Evolutionary conservation across 805 yeast genomes (phyloP).

Genomic region (Zygosaccharomyces bisporus): DNA sequence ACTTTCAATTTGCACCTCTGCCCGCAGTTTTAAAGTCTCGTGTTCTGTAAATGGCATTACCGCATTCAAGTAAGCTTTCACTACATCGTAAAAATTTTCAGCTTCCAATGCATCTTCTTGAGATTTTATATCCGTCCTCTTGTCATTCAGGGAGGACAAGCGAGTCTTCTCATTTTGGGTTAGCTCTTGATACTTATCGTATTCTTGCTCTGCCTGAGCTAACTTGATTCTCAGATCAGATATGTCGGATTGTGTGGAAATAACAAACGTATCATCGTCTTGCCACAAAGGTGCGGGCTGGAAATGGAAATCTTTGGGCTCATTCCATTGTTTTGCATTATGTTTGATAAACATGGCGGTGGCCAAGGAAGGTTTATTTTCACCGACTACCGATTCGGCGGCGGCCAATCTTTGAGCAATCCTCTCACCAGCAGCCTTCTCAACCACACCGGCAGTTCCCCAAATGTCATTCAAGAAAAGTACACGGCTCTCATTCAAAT

Average conservation of each 20-base stretch:
- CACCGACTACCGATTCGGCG: slow-evolving; percentile 54
- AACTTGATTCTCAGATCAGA: slow-evolving; percentile 52
- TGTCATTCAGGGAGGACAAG: slow-evolving; percentile 31
- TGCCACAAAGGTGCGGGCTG: slow-evolving; percentile 95
- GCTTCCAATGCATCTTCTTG: slow-evolving; percentile 45
- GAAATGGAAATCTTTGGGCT: slow-evolving; percentile 80
- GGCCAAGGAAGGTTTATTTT: slow-evolving; percentile 71
- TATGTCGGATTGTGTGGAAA: slow-evolving; percentile 54
- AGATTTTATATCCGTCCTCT: slow-evolving; percentile 39
- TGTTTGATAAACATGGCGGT: slow-evolving; percentile 91
- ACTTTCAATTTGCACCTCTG: slow-evolving; percentile 87
- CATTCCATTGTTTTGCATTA: slow-evolving; percentile 71
- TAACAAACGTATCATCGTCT: slow-evolving; percentile 77
- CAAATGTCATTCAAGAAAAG: slow-evolving; percentile 65
- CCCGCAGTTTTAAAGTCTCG: slow-evolving; percentile 68
- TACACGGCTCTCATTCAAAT: slow-evolving; percentile 74
- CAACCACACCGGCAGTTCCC: slow-evolving; percentile 58
- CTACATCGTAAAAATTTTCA: slow-evolving; percentile 37
- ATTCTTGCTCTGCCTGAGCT: slow-evolving; percentile 39
- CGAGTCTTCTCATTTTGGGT: slow-evolving; percentile 33
- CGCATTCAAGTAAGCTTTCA: slow-evolving; percentile 49
- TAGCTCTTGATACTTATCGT: slow-evolving; percentile 28
- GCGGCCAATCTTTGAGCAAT: slow-evolving; percentile 43
- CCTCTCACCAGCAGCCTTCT: slow-evolving; percentile 49
- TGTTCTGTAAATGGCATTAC: slow-evolving; percentile 63